phyloP scores from a whole-genome alignment of 192 early-diverging fungal genomes.

The Rhizoclosmatium globosum region DNA sequence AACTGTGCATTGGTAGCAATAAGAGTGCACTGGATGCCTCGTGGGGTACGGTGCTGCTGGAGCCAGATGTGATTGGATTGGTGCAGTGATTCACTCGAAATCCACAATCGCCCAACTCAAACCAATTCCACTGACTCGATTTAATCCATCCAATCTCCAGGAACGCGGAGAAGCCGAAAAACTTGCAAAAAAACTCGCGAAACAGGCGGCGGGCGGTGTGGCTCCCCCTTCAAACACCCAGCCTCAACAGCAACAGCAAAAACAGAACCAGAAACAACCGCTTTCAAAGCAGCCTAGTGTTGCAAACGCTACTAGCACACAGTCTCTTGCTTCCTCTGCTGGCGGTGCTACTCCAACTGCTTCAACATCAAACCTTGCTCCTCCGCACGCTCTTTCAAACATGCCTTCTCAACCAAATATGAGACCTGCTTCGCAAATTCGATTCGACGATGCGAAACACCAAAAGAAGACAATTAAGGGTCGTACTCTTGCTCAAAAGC shows the following conservation, averaged over 20 bases:
- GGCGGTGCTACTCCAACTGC: background rate
- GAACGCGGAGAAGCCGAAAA: slow-evolving; percentile 86
- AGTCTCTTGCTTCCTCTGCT: background rate
- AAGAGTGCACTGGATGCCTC: background rate
- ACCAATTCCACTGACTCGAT: background rate
- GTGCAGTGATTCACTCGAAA: slow-evolving; percentile 4
- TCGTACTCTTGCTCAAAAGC: slow-evolving; percentile 48
- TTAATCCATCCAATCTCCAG: slow-evolving; percentile 21
- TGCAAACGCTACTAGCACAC: background rate
- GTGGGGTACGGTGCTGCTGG: background rate
- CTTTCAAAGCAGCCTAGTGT: slow-evolving; percentile 31
- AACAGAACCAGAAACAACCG: slow-evolving; percentile 15
- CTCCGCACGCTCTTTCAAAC: slow-evolving; percentile 12
- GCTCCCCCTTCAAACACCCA: slow-evolving; percentile 39
- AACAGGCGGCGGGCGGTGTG: slow-evolving; percentile 49
- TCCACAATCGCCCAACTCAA: background rate
- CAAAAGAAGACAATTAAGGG: slow-evolving; percentile 28
- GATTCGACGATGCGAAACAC: slow-evolving; percentile 42
- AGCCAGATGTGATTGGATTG: background rate
- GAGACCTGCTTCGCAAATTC: slow-evolving; percentile 32
- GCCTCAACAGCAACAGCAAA: slow-evolving; percentile 30
- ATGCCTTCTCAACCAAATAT: slow-evolving; percentile 18
- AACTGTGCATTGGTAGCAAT: background rate
- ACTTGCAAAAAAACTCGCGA: slow-evolving; percentile 43
- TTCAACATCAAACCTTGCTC: slow-evolving; percentile 19